Conservation (phyloP, 2,329 filamentous ascomycete genomes). For the Botryotinia calthae region DNA sequence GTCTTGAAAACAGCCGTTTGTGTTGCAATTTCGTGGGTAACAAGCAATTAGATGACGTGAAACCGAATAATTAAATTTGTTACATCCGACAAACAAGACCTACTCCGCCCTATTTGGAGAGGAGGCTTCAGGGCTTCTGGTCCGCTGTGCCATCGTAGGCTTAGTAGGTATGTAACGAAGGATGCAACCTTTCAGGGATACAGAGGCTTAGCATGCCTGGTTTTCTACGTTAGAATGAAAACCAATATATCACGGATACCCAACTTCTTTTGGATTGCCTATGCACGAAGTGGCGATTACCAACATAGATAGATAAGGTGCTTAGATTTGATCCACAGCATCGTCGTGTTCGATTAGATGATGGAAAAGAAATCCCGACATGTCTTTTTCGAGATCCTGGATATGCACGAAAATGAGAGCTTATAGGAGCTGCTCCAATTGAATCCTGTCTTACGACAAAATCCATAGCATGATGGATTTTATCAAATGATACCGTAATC, state of each 20-base stretch:
- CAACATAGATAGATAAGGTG: constrained; percentile 1
- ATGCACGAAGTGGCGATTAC: constrained; percentile 14
- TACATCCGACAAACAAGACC: constrained; percentile 10
- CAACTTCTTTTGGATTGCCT: not conserved
- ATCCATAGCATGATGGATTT: not conserved
- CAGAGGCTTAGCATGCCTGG: constrained; percentile 16
- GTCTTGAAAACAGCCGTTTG: constrained; percentile 3
- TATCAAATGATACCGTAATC: not conserved
- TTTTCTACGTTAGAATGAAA: not conserved
- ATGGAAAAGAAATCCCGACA: not conserved
- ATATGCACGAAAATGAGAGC: not conserved
- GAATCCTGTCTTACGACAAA: not conserved
- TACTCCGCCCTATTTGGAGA: constrained; percentile 18
- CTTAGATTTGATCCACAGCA: not conserved
- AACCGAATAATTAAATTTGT: constrained; percentile 2
- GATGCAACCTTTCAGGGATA: constrained; percentile 14
- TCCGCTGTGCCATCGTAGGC: constrained; percentile 18
- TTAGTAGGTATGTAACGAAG: constrained; percentile 13
- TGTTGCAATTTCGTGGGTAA: not conserved
- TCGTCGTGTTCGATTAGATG: not conserved
- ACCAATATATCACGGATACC: not conserved
- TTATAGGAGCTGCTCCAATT: not conserved
- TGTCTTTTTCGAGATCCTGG: constrained; percentile 6
- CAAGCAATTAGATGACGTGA: constrained; percentile 10
- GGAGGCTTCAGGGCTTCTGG: constrained; percentile 14